Base-by-base conservation (phyloP, 345 rosid genomes). In the Moricandia arvensis region DNA sequence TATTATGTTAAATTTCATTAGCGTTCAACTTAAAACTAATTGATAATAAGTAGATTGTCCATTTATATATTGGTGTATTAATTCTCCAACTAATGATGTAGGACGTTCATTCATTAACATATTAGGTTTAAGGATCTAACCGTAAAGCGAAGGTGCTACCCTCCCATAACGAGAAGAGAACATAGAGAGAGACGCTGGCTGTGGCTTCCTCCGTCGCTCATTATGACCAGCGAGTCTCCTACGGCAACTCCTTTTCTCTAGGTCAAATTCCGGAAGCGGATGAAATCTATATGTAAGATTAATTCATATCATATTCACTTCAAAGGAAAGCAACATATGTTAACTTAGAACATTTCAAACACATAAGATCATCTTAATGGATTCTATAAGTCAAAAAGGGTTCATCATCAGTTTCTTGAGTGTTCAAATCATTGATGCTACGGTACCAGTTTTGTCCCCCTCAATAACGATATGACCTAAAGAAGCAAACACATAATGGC, bases 151-250 rank as follows among this genome's bases (percentile, higher is more conserved):
- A 1, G 95, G 81, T 70, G 90, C 68, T 26, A 85, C 73, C 34
- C 90, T 78, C 49, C 84, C 82, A 45, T 83, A 85, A 67, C 87
- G 91, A 70, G 93, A 75, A 34, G 91, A 58, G 21, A 71, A 8
- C 15, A 70, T 71, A 41, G 84, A 58, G 60, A 90, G 66, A 9
- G 92, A 86, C 69, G 93, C 88, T 8, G 88, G 82, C 15, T 91
- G 90, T 8, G 94, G 98, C 83, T 95, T 95, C 86, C 99, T 89
- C 3, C 98, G 80, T 8, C 99, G 93, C 80, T 90, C 99, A 16
- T 95, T 95, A 70, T 95, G 99, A 11, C 97, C 97, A 12, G 98
- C 98, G 18, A 95, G 85, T 79, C 97, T 89, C 75, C 96, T 88
- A 26, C 99, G 94, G 66, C 99, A 95, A 69, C 99, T 95, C 47